Evolutionary conservation across 2,329 filamentous ascomycete genomes (phyloP).

Genomic region (Fusarium sp.): DNA sequence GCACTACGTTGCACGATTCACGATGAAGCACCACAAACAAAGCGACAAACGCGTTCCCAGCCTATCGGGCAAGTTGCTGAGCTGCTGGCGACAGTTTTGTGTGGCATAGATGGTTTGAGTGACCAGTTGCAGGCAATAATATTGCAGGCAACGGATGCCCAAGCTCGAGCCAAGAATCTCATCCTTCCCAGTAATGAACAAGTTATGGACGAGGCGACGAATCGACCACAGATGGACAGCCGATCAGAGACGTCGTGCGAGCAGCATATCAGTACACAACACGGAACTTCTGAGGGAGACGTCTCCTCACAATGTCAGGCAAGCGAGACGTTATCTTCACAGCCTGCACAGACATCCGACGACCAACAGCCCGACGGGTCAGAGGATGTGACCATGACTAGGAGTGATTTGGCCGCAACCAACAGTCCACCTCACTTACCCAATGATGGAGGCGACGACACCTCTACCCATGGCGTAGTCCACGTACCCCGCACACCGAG

Average conservation of each 20-base stretch:
- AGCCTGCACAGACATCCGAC: background rate
- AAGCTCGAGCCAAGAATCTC: background rate
- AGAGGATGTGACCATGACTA: conserved; percentile 1
- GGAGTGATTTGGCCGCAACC: background rate
- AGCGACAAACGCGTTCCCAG: background rate
- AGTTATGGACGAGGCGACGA: background rate
- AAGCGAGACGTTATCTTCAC: background rate
- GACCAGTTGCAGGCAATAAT: background rate
- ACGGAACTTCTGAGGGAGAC: background rate
- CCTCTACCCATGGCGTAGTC: background rate
- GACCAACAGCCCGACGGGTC: background rate
- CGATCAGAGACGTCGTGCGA: background rate
- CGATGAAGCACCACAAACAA: background rate
- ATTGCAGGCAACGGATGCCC: background rate
- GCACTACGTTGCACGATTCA: background rate
- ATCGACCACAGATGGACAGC: background rate
- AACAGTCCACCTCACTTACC: background rate
- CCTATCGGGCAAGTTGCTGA: background rate
- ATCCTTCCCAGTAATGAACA: background rate
- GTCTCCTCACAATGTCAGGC: background rate
- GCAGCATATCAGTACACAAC: background rate
- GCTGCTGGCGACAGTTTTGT: background rate
- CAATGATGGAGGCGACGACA: background rate
- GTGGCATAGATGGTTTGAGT: background rate
- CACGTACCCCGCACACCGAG: background rate